These are phyloP conservation scores for Aspergillus quadricinctus DNA, from an alignment of 2,329 filamentous ascomycete species.

Conservation along the genomic window DNA sequence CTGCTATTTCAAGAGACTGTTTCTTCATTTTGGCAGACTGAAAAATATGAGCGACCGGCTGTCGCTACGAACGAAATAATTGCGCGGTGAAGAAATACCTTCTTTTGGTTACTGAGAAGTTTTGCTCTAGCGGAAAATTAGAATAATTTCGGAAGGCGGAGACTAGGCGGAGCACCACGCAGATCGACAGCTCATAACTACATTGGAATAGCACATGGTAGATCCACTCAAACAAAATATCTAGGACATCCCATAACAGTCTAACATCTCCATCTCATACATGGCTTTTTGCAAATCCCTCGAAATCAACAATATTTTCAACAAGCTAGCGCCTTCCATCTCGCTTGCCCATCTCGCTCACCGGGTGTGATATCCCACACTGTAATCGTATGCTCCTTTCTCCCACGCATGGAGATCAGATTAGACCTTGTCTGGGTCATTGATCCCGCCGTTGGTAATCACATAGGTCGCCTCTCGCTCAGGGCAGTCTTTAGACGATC, in stretches of 20 bases:
- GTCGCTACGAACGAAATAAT: background rate
- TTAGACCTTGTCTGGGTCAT: constrained; percentile 57
- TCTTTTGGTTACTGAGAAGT: background rate
- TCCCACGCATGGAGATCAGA: background rate
- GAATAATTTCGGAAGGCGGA: constrained; percentile 12
- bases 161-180: background rate
- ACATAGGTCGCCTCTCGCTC: constrained; percentile 67
- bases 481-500: constrained; percentile 53
- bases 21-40: constrained; percentile 31
- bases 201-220: background rate
- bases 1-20: constrained; percentile 44
- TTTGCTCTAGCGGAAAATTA: constrained; percentile 15
- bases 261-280: background rate
- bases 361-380: background rate
- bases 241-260: background rate
- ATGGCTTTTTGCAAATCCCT: background rate
- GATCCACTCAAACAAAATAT: background rate
- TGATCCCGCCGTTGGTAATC: constrained; percentile 66
- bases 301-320: background rate
- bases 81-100: background rate
- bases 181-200: background rate
- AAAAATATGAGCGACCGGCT: background rate
- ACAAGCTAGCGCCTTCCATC: background rate
- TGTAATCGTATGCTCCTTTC: background rate
- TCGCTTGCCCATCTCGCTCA: background rate